Evolutionary conservation across 2,329 filamentous ascomycete genomes (phyloP).

Genomic region (Cercospora sp.): DNA sequence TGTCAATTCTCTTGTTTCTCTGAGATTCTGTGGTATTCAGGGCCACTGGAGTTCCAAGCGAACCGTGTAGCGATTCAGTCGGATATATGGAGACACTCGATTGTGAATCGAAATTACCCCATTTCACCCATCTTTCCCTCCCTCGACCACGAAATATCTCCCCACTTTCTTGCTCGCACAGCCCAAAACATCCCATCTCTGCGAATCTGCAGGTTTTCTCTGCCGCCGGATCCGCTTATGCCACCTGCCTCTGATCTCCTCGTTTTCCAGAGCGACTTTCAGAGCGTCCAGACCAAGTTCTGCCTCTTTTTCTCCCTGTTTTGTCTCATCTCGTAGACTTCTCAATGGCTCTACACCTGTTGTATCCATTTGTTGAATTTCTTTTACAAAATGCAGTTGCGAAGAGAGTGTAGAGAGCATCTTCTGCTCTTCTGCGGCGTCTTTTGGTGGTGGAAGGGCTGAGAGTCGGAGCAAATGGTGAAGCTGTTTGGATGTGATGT

Average conservation of each 20-base stretch:
- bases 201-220: constrained; percentile 52
- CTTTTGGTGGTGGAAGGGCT: constrained; percentile 72
- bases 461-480: constrained; percentile 86
- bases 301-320: constrained; percentile 54
- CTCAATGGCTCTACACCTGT: constrained; percentile 69
- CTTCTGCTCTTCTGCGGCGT: constrained; percentile 60
- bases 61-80: not conserved
- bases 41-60: not conserved
- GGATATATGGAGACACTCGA: not conserved
- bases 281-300: constrained; percentile 62
- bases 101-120: not conserved
- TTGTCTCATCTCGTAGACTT: constrained; percentile 78
- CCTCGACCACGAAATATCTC: constrained; percentile 75
- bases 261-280: constrained; percentile 56
- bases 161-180: constrained; percentile 66
- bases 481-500: constrained; percentile 66
- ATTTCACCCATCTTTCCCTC: constrained; percentile 45
- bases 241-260: constrained; percentile 60
- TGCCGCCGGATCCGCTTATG: constrained; percentile 52
- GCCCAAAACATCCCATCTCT: constrained; percentile 70
- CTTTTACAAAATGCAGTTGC: constrained; percentile 87
- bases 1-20: not conserved
- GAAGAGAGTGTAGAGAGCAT: constrained; percentile 75
- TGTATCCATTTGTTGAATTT: constrained; percentile 79
- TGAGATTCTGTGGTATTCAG: not conserved